Base-by-base conservation (phyloP, 148 eudicot species). In the Rhododendron williamsianum region DNA sequence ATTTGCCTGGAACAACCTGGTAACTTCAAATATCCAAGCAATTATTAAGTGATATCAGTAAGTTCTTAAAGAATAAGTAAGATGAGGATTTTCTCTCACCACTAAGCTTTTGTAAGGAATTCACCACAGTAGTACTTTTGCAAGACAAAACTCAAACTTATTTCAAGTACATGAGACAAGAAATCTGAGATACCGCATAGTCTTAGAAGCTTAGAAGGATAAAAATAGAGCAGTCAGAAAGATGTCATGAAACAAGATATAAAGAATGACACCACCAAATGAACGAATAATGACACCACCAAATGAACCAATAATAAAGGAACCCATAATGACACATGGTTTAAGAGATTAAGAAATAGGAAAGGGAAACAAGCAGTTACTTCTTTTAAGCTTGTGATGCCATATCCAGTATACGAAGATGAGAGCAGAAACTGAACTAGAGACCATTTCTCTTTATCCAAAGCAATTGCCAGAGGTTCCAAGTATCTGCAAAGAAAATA, bases 391-490 rank as follows among this genome's bases (percentile, higher is more conserved):
- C 96, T 94, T 71, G 98, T 92, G 86, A 88, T 90, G 83, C 98
- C 98, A 88, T 97, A 97, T 89, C 98, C 98, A 83, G 87, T 93
- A 87, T 97, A 95, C 35, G 98, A 97, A 88, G 99, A 95, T 25
- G 99, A 95, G 83, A 95, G 91, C 85, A 95, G 92, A 89, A 92
- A 91, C 89, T 97, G 98, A 85, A 97, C 99, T 79, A 97, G 89
- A 41, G 99, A 97, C 98, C 99, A 97, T 82, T 90, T 93, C 91
- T 97, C 98, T 69, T 93, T 91, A 52, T 97, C 99, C 90, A 97
- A 92, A 87, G 98, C 99, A 89, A 90, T 89, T 76, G 98, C 95
- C 85, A 97, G 87, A 84, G 99, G 99, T 89, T 95, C 98, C 91
- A 97, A 88, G 89, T 97, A 97, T 84, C 98, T 95, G 96, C 45